Conservation (phyloP, 495 filamentous ascomycete genomes). For the Parachaetomium inaequale region DNA sequence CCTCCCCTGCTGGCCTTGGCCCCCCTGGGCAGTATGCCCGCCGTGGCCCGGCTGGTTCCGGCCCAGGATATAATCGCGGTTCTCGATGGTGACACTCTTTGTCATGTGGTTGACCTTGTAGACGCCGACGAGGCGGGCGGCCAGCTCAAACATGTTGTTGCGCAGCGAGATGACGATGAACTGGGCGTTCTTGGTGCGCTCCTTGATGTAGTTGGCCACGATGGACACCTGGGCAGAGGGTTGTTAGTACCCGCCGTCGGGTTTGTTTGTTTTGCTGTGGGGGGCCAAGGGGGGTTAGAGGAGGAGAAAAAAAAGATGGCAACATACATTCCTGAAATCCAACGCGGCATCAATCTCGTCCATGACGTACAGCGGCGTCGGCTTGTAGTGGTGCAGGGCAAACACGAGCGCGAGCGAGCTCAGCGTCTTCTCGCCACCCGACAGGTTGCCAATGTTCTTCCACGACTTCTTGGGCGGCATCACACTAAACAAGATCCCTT, state of each 20-base stretch:
- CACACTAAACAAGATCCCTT: slow-evolving; percentile 93
- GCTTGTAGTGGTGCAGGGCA: slow-evolving; percentile 96
- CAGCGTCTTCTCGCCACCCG: slow-evolving; percentile 94
- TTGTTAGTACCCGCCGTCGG: slow-evolving; percentile 5
- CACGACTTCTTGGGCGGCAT: slow-evolving; percentile 99
- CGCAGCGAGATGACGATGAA: slow-evolving; percentile 97
- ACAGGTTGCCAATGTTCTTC: slow-evolving; percentile 97
- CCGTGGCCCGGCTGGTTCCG: not conserved
- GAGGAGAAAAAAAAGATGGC: not conserved
- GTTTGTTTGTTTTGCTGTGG: not conserved
- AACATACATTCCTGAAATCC: slow-evolving; percentile 92
- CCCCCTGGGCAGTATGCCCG: too few relatives aligned
- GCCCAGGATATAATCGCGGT: slow-evolving; percentile 61
- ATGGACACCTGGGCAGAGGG: slow-evolving; percentile 73
- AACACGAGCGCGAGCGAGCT: slow-evolving; percentile 93
- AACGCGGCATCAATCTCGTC: slow-evolving; percentile 98
- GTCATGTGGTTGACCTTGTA: slow-evolving; percentile 99
- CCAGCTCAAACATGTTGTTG: slow-evolving; percentile 99
- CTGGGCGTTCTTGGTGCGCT: slow-evolving; percentile 97
- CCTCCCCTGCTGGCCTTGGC: slow-evolving; percentile 1
- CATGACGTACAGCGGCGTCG: slow-evolving; percentile 97
- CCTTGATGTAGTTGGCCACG: slow-evolving; percentile 97
- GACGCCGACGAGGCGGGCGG: slow-evolving; percentile 85
- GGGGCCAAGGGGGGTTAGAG: not conserved
- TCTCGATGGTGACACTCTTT: slow-evolving; percentile 94